Evolutionary conservation across 192 early-diverging fungal species (phyloP).

Genomic region (Coemansia sp.): DNA sequence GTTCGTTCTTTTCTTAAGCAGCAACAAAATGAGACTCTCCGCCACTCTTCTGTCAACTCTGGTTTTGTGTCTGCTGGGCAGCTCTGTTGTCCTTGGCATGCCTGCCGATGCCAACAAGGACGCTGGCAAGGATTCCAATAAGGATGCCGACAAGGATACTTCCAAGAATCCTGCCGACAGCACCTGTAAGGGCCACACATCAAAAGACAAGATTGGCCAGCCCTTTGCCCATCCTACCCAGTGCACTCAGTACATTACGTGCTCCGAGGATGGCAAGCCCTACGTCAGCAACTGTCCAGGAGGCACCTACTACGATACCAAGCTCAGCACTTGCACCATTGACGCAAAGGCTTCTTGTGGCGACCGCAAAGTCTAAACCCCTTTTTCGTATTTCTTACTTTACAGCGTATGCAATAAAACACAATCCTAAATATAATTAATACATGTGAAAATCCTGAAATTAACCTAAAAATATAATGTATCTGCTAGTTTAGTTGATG

Average conservation of each 20-base stretch:
- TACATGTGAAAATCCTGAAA: too few relatives aligned
- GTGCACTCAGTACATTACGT: constrained; percentile 37
- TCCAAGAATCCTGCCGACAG: background rate
- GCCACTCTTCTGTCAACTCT: background rate
- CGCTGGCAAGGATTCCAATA: background rate
- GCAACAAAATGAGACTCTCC: background rate
- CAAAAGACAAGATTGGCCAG: constrained; percentile 28
- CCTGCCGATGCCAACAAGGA: background rate
- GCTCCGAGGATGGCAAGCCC: constrained; percentile 26
- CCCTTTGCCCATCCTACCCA: constrained; percentile 38
- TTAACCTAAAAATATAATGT: too few relatives aligned
- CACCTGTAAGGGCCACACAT: constrained; percentile 45
- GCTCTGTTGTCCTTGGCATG: background rate
- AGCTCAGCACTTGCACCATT: constrained; percentile 33
- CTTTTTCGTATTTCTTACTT: background rate
- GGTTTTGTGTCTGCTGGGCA: background rate
- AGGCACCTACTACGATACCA: constrained; percentile 47
- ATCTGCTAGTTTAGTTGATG: background rate
- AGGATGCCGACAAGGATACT: background rate
- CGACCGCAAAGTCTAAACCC: constrained; percentile 21
- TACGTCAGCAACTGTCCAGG: constrained; percentile 39
- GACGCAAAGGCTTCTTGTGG: constrained; percentile 37
- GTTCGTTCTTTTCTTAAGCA: background rate
- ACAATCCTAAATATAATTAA: too few relatives aligned
- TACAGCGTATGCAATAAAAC: too few relatives aligned